Base-by-base conservation (phyloP, 2,329 filamentous ascomycete genomes). In the Berkeleyomyces rouxiae region DNA sequence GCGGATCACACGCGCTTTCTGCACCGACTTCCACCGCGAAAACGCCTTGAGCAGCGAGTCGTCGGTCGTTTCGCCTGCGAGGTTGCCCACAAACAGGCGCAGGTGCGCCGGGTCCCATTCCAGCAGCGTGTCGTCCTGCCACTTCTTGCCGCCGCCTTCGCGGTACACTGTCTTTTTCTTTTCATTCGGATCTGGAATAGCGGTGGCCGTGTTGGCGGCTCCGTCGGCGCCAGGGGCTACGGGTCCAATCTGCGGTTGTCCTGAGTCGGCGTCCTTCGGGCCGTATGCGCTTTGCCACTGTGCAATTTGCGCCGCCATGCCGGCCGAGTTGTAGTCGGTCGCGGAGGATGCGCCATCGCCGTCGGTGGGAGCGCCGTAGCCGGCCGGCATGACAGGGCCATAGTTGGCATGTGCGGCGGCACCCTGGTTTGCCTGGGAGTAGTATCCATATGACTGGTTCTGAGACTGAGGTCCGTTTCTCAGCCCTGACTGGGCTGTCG, bases 81-180 rank as follows among this genome's bases (percentile, higher is more conserved):
- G 81, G 72, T 99, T 99, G 67, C 93, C 93, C 13, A 97, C 90
- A 73, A 97, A 97, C 51, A 99, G 83, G 43, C 93, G 89, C 70
- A 96, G 88, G 72, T 99, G 93, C 37, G 87, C 82, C 1, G 92
- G 92, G 70, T 97, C 91, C 93, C 93, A 99, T 72, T 97, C 93
- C 1, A 97, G 81, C 3, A 99, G 82, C 0, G 87, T 82, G 63
- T 88, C 80, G 71, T 99, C 93, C 33, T 87, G 86, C 93, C 93
- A 99, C 64, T 84, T 87, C 76, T 95, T 89, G 62, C 93, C 93
- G 66, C 93, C 93, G 59, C 92, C 93, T 65, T 87, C 82, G 46
- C 93, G 87, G 58, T 90, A 79, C 0, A 99, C 93, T 0, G 93
- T 99, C 74, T 91, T 91, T 69, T 88, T 83, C 70, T 86, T 87